These are phyloP conservation scores for Tagetes erecta DNA, from an alignment of 129 eudicot species.

Conservation along the genomic window DNA sequence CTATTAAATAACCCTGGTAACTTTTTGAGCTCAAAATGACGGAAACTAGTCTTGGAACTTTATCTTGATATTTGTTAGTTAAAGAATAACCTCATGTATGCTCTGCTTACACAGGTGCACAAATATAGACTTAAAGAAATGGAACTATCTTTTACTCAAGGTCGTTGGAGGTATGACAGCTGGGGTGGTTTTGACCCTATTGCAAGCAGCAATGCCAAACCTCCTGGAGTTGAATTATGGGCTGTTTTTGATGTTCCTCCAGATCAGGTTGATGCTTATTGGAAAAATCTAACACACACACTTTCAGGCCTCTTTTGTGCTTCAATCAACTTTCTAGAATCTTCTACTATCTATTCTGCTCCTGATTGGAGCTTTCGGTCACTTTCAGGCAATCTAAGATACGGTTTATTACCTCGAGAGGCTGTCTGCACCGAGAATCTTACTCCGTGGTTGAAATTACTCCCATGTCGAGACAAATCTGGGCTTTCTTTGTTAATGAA, in stretches of 20 bases:
- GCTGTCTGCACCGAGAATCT: slow-evolving; percentile 99
- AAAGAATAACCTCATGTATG: slow-evolving; percentile 18
- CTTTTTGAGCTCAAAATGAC: slow-evolving; percentile 21
- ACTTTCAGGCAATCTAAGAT: slow-evolving; percentile 69
- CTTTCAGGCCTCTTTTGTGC: slow-evolving; percentile 99
- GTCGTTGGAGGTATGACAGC: slow-evolving; percentile 94
- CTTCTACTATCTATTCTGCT: slow-evolving; percentile 81
- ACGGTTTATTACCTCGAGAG: slow-evolving; percentile 91
- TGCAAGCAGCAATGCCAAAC: slow-evolving; percentile 82
- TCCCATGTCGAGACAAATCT: slow-evolving; percentile 95
- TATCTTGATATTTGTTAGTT: background rate
- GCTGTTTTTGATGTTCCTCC: slow-evolving; percentile 87
- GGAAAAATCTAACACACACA: slow-evolving; percentile 94
- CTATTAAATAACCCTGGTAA: slow-evolving; percentile 19
- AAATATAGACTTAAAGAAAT: slow-evolving; percentile 77
- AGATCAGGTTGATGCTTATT: slow-evolving; percentile 76
- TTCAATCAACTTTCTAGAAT: slow-evolving; percentile 88
- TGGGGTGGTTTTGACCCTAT: slow-evolving; percentile 98
- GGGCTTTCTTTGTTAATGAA: slow-evolving; percentile 87
- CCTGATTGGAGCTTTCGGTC: slow-evolving; percentile 79
- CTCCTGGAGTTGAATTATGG: slow-evolving; percentile 99
- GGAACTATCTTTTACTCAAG: slow-evolving; percentile 98
- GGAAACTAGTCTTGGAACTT: slow-evolving; percentile 3
- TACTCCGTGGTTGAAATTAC: slow-evolving; percentile 95
- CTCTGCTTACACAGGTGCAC: slow-evolving; percentile 64